phyloP scores from a whole-genome alignment of 1,284 basidiomycete genomes.

The Malassezia vespertilionis region DNA sequence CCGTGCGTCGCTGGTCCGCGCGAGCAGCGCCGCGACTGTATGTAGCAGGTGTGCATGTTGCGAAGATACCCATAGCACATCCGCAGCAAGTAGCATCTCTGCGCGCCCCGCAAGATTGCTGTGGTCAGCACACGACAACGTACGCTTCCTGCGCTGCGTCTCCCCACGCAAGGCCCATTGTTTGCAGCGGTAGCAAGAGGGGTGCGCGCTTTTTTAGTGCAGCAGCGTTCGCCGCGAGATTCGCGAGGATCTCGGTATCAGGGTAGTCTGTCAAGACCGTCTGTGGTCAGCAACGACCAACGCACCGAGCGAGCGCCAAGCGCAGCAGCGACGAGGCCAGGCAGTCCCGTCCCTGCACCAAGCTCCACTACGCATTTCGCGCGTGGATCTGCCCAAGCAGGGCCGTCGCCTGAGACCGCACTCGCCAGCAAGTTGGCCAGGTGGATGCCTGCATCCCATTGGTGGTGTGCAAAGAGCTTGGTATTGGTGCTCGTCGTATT shows the following conservation, averaged over 20 bases:
- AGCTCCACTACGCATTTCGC: slow-evolving; percentile 27
- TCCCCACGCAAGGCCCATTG: slow-evolving; percentile 14
- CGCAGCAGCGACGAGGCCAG: slow-evolving; percentile 24
- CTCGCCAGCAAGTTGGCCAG: slow-evolving; percentile 29
- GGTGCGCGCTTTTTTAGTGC: neutral
- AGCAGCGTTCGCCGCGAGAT: slow-evolving; percentile 4
- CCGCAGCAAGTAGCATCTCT: slow-evolving; percentile 32
- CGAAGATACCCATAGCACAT: slow-evolving; percentile 43
- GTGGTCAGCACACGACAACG: neutral
- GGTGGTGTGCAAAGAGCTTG: slow-evolving; percentile 39
- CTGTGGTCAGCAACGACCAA: no score
- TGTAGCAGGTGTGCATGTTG: slow-evolving; percentile 28
- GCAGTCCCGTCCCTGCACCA: slow-evolving; percentile 37
- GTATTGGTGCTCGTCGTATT: slow-evolving; percentile 28
- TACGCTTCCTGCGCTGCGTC: slow-evolving; percentile 6
- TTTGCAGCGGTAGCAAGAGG: neutral
- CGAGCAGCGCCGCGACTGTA: slow-evolving; percentile 28
- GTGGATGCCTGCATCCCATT: slow-evolving; percentile 41
- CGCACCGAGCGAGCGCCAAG: slow-evolving; percentile 24
- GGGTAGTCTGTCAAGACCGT: slow-evolving; percentile 21
- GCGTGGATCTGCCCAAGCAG: slow-evolving; percentile 21
- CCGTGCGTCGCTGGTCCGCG: slow-evolving; percentile 16
- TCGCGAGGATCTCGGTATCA: slow-evolving; percentile 11
- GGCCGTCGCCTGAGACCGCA: neutral
- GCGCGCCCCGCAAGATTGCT: slow-evolving; percentile 14